Percentiles rank a stretch among this genome's conserved stretches.
phyloP scores from a whole-genome alignment of 192 early-diverging fungal genomes.

The Glomus cerebriforme region DNA sequence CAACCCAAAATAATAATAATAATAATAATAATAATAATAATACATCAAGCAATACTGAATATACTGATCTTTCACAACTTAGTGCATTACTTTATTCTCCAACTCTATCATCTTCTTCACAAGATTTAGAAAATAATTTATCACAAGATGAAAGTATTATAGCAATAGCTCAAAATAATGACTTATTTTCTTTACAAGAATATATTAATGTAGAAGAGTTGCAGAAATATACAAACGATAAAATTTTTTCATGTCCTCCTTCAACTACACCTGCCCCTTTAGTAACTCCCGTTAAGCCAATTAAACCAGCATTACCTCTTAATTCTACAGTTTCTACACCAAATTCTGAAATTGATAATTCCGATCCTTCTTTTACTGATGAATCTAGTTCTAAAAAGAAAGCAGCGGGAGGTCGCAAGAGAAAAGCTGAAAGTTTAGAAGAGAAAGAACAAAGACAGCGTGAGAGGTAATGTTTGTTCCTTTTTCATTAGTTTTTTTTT shows the following conservation, averaged over 20 bases:
- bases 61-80: not conserved
- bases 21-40: not conserved
- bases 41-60: not conserved
- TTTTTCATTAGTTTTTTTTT: not conserved
- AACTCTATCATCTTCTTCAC: not conserved
- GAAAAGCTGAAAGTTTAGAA: constrained; percentile 33
- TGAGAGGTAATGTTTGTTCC: constrained; percentile 4
- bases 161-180: not conserved
- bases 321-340: too few species aligned
- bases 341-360: not conserved
- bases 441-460: constrained; percentile 15
- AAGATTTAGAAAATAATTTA: not conserved
- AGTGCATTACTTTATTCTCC: not conserved
- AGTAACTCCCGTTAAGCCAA: not conserved
- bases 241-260: not conserved
- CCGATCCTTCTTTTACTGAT: not conserved
- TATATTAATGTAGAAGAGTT: not conserved
- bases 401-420: constrained; percentile 17
- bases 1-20: not conserved
- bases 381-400: constrained; percentile 10
- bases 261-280: not conserved
- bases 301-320: not conserved
- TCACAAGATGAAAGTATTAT: not conserved
- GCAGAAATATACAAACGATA: not conserved
- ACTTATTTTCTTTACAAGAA: not conserved